Evolutionary conservation across 169 alveolate species (phyloP).

Genomic region (Eimeria brunetti): DNA sequence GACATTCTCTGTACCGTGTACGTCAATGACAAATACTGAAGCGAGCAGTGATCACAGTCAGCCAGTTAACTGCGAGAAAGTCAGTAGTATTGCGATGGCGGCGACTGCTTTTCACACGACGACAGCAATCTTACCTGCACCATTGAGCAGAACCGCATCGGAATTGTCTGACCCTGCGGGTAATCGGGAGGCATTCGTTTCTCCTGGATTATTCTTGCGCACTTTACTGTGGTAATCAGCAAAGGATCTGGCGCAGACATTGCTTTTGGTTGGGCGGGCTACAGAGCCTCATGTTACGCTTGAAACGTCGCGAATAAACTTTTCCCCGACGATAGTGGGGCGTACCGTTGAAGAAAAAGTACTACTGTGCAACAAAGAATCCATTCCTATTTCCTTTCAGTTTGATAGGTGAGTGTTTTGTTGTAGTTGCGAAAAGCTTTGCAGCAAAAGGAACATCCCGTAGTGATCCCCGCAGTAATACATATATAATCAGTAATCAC

Average conservation of each 20-base stretch:
- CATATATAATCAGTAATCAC: neutral
- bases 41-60: neutral
- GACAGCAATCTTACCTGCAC: neutral
- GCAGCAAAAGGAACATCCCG: neutral
- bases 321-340: conserved; percentile 94
- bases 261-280: conserved; percentile 93
- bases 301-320: conserved; percentile 93
- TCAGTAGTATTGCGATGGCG: neutral
- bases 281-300: conserved; percentile 95
- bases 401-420: conserved; percentile 85
- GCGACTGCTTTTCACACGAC: neutral
- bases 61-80: neutral
- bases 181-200: neutral
- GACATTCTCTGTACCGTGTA: conserved; percentile 91
- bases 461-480: neutral
- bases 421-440: neutral
- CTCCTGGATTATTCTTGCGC: neutral
- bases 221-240: conserved; percentile 66
- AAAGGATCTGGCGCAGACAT: conserved; percentile 90
- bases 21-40: neutral
- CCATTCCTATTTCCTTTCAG: conserved; percentile 92
- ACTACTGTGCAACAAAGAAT: conserved; percentile 92
- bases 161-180: neutral
- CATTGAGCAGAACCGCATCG: neutral
- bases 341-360: conserved; percentile 94